phyloP scores from a whole-genome alignment of 345 rosid genomes.

The Erucastrum elatum region DNA sequence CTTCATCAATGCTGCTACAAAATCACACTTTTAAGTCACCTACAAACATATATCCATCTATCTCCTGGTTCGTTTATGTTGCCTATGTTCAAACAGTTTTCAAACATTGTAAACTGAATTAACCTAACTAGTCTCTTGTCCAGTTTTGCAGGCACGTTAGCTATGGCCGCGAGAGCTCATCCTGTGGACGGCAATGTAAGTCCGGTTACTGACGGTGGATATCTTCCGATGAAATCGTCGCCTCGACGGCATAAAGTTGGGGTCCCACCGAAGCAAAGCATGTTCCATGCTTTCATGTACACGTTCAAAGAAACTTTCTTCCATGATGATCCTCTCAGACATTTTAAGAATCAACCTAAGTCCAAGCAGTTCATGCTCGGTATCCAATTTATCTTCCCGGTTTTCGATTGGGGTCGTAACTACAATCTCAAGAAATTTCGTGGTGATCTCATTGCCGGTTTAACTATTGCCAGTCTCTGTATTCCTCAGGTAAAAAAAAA shows the following conservation, averaged over 20 bases:
- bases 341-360: conserved; percentile 70
- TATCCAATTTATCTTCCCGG: conserved; percentile 77
- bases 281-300: conserved; percentile 57
- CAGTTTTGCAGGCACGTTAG: conserved; percentile 14
- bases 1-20: conserved; percentile 18
- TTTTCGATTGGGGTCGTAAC: conserved; percentile 74
- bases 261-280: conserved; percentile 72
- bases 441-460: conserved; percentile 84
- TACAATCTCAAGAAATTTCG: conserved; percentile 62
- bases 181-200: conserved; percentile 37
- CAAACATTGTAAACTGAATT: neutral
- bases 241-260: conserved; percentile 64
- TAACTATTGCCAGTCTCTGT: conserved; percentile 98
- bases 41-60: conserved; percentile 1
- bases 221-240: conserved; percentile 42
- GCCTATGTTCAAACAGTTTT: neutral
- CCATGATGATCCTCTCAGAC: conserved; percentile 79
- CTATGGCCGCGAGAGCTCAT: conserved; percentile 43
- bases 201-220: conserved; percentile 40
- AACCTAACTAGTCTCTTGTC: neutral
- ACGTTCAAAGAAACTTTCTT: conserved; percentile 80
- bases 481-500: conserved; percentile 74
- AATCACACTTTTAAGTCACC: conserved; percentile 19
- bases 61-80: conserved; percentile 19
- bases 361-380: conserved; percentile 66